A percentile compares a stretch with the other conserved stretches of the same genome.
These are phyloP conservation scores for Paraphaeosphaeria sporulosa DNA, from an alignment of 2,329 filamentous ascomycete genomes.

Conservation along the genomic window DNA sequence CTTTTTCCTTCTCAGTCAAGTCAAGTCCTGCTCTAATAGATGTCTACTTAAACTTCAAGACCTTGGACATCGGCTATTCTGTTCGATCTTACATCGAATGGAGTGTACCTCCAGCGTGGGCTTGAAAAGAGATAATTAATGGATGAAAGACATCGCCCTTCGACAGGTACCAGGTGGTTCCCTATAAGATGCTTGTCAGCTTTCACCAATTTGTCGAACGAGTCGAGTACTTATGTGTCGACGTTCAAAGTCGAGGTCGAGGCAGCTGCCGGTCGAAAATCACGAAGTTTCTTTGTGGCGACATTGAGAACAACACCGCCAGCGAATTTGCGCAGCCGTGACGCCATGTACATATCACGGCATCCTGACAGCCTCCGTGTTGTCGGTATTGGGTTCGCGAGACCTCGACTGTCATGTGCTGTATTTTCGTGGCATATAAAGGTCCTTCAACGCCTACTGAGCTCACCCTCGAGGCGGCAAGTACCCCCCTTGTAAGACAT, in stretches of 20 bases:
- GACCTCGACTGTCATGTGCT: not conserved
- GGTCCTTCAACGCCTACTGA: no score
- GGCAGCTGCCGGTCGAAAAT: not conserved
- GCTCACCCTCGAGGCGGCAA: no score
- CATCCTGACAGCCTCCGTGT: not conserved
- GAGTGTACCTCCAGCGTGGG: not conserved
- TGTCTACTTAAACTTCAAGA: no score
- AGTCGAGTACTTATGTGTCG: not conserved
- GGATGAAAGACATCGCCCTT: not conserved
- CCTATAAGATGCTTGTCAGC: not conserved
- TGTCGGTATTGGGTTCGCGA: not conserved
- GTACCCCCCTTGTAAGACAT: no score
- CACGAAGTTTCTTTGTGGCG: not conserved
- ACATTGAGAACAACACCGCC: not conserved
- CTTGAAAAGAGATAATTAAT: conserved; percentile 5
- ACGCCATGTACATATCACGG: not conserved
- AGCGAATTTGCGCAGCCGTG: not conserved
- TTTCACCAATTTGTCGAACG: not conserved
- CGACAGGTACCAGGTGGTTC: not conserved
- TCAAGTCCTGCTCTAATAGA: not conserved
- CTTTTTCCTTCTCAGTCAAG: not conserved
- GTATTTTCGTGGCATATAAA: no score
- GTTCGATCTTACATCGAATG: not conserved
- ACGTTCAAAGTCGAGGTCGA: not conserved
- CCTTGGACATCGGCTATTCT: not conserved